Percentiles rank a stretch among this genome's conserved stretches.
phyloP scores from a whole-genome alignment of 2,329 filamentous ascomycete species.

The Colletotrichum spinosum region DNA sequence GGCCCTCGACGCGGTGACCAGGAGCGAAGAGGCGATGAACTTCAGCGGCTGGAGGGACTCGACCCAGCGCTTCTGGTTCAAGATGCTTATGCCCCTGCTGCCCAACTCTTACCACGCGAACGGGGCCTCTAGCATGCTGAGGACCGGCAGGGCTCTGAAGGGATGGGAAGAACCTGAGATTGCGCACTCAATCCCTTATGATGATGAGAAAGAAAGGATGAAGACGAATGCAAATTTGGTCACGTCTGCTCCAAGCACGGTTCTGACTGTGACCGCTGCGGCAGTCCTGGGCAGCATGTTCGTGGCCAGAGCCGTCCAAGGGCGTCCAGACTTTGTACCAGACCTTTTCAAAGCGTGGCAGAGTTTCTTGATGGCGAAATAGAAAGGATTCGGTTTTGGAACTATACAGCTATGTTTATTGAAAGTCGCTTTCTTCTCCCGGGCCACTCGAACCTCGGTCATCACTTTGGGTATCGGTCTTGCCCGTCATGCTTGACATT shows the following conservation, averaged over 20 bases:
- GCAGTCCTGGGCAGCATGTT: neutral
- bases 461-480: too few species aligned
- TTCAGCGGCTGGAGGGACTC: constrained; percentile 1
- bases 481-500: too few species aligned
- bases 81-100: neutral
- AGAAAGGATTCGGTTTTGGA: too few species aligned
- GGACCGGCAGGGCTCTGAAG: constrained; percentile 2
- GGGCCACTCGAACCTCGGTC: too few species aligned
- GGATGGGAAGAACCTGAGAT: neutral
- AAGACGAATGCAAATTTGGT: neutral
- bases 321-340: neutral
- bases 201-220: neutral
- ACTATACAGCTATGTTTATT: too few species aligned
- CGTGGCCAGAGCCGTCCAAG: neutral
- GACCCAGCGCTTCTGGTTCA: constrained; percentile 2
- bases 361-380: neutral
- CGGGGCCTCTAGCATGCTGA: neutral
- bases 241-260: neutral
- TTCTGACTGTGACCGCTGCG: neutral
- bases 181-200: neutral
- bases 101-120: constrained; percentile 5
- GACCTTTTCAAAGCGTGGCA: neutral
- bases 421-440: too few species aligned
- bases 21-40: neutral
- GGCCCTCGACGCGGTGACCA: neutral